These are phyloP conservation scores for Gossypium lobatum DNA, from an alignment of 441 rosid genomes.

Conservation along the genomic window DNA sequence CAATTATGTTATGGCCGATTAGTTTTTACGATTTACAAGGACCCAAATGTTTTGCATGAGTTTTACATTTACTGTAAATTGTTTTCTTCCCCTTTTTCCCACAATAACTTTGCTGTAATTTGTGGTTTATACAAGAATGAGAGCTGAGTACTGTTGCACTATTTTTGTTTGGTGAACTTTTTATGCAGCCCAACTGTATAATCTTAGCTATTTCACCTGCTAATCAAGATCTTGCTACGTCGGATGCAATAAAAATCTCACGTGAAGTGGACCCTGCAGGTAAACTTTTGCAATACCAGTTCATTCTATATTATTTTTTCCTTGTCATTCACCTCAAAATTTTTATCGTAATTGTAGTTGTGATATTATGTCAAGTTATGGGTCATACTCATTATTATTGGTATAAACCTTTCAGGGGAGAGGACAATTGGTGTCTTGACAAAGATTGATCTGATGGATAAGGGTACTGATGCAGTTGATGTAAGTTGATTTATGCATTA, in stretches of 20 bases:
- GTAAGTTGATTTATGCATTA: slow-evolving; percentile 43
- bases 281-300: slow-evolving; percentile 22
- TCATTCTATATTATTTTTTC: neutral
- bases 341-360: neutral
- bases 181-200: slow-evolving; percentile 79
- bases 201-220: slow-evolving; percentile 98
- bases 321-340: neutral
- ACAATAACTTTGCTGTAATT: neutral
- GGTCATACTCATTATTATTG: neutral
- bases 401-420: slow-evolving; percentile 56
- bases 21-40: neutral
- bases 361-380: neutral
- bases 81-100: neutral
- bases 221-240: slow-evolving; percentile 97
- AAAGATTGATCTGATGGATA: slow-evolving; percentile 97
- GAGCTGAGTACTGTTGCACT: slow-evolving; percentile 9
- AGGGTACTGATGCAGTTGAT: slow-evolving; percentile 95
- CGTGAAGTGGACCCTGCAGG: slow-evolving; percentile 98
- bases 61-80: neutral
- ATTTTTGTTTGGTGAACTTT: slow-evolving; percentile 21
- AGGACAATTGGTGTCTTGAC: slow-evolving; percentile 95
- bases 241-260: slow-evolving; percentile 92
- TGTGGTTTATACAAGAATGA: slow-evolving; percentile 1
- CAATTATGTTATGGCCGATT: neutral
- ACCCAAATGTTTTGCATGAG: too few species aligned